Evolutionary conservation across 1,139 yeast species (phyloP).

Genomic region (Sugiyamaella novakii): DNA sequence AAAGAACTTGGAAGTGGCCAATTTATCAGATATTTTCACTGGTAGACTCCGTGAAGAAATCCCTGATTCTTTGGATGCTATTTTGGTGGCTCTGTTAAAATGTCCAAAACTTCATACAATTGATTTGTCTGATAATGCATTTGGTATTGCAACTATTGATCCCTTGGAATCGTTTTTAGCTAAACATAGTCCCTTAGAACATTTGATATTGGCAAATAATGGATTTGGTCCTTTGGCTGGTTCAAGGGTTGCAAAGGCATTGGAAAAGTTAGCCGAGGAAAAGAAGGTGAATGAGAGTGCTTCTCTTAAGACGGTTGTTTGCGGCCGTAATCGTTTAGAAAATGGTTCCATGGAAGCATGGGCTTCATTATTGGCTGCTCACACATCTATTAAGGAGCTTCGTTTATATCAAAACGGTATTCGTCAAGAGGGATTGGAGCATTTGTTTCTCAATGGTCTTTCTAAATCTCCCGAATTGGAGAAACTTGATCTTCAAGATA

Average conservation of each 20-base stretch:
- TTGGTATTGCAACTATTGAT: slow-evolving; percentile 92
- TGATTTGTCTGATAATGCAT: slow-evolving; percentile 91
- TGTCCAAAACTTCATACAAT: slow-evolving; percentile 70
- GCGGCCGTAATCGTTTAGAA: slow-evolving; percentile 96
- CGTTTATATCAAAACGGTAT: slow-evolving; percentile 94
- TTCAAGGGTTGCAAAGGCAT: slow-evolving; percentile 84
- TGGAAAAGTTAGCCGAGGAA: slow-evolving; percentile 65
- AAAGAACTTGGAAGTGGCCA: slow-evolving; percentile 56
- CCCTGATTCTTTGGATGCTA: slow-evolving; percentile 72
- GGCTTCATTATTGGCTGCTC: slow-evolving; percentile 74
- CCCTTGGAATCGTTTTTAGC: slow-evolving; percentile 79
- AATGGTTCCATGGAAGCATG: slow-evolving; percentile 75
- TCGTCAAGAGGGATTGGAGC: slow-evolving; percentile 87
- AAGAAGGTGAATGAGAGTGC: slow-evolving; percentile 55
- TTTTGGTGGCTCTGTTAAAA: slow-evolving; percentile 71
- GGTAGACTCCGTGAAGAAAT: slow-evolving; percentile 94
- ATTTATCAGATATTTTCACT: slow-evolving; percentile 90
- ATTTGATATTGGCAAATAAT: slow-evolving; percentile 85
- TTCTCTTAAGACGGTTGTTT: slow-evolving; percentile 72
- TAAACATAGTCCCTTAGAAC: slow-evolving; percentile 76
- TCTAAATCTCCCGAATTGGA: slow-evolving; percentile 59
- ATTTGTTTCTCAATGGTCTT: slow-evolving; percentile 73
- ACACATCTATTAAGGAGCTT: slow-evolving; percentile 69
- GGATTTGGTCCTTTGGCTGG: slow-evolving; percentile 99
- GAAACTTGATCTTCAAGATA: slow-evolving; percentile 87